Base-by-base conservation (phyloP, 345 rosid genomes). In the Pseudoturritis turrita region DNA sequence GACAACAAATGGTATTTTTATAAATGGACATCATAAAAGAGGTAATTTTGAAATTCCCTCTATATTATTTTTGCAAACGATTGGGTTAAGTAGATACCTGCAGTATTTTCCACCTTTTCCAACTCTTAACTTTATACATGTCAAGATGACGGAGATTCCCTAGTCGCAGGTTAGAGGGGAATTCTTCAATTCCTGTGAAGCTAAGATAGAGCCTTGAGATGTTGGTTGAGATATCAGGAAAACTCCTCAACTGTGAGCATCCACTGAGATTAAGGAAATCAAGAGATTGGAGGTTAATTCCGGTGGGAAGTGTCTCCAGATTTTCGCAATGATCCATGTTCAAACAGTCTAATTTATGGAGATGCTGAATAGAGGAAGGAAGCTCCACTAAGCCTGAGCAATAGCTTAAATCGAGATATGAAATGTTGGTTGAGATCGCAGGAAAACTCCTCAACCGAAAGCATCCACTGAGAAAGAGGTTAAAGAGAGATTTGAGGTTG, bases 151-250 rank as follows among this genome's bases (percentile, higher is more conserved):
- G 39, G 3, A 65, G 69, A 14, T 61, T 61, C n/a, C 25, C 9
- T 4, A 61, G 22, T 4, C 2, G 22, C 9, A 41, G 2, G 0
- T 5, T 55, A 21, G 41, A 26, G 3, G 80, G 75, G 9, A 63
- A 37, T 47, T 19, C 26, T 15, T 25, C 50, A 22, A 66, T 47
- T 1, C 3, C 2, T 14, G 69, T 31, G 2, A 7, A 0, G 18
- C 2, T 2, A 33, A 64, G 2, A 4, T 0, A 0, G 12, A 40
- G 35, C 1, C 0, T 0, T 41, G 65, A 1, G 60, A 79, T 64
- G 52, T 69, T 62, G 0, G 33, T 28, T 25, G 69, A 55, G 10
- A 73, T 63, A 15, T 50, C 71, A 1, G 72, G 78, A 44, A 78
- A 71, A 5, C 0, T 25, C 11, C 5, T 46, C 49, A 78, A 36